These are phyloP conservation scores for Nakaseomyces kungkrabaensis DNA, from an alignment of 1,139 yeast species.

Conservation along the genomic window DNA sequence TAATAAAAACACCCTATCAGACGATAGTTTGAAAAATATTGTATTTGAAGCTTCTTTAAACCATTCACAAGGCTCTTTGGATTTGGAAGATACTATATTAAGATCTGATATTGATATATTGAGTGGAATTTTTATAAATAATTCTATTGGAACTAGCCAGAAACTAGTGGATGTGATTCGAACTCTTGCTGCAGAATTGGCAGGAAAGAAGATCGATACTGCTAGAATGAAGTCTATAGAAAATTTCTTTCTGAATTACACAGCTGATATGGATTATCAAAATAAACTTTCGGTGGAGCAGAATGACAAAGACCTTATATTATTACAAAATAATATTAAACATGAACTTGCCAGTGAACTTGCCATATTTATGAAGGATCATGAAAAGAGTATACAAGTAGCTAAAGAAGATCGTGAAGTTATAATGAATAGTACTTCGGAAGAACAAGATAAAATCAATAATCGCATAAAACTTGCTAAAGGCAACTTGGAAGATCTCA, in stretches of 20 bases:
- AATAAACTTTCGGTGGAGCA: constrained; percentile 13
- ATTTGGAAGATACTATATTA: constrained; percentile 46
- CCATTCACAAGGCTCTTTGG: constrained; percentile 63
- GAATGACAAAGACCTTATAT: constrained; percentile 12
- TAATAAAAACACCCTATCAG: background rate
- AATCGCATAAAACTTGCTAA: constrained; percentile 17
- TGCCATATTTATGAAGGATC: constrained; percentile 11
- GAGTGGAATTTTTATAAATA: constrained; percentile 52
- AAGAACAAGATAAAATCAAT: constrained; percentile 12
- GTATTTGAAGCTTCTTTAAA: constrained; percentile 44
- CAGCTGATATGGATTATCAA: constrained; percentile 13
- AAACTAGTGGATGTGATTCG: constrained; percentile 41
- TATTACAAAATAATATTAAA: constrained; percentile 12
- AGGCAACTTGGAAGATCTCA: constrained; percentile 21
- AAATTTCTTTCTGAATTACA: constrained; percentile 22
- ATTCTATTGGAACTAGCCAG: constrained; percentile 45
- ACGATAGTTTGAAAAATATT: constrained; percentile 5
- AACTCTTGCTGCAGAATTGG: constrained; percentile 35
- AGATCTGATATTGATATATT: constrained; percentile 44
- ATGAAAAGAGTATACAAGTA: constrained; percentile 14
- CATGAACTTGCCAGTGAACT: constrained; percentile 13
- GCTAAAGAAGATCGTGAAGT: constrained; percentile 19
- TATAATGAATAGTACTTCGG: constrained; percentile 10
- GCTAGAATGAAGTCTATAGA: constrained; percentile 36
- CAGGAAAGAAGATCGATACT: constrained; percentile 35